Percentiles rank a stretch among this genome's conserved stretches.
These are phyloP conservation scores for Apocynum venetum DNA, from an alignment of 257 asterid species.

Conservation along the genomic window DNA sequence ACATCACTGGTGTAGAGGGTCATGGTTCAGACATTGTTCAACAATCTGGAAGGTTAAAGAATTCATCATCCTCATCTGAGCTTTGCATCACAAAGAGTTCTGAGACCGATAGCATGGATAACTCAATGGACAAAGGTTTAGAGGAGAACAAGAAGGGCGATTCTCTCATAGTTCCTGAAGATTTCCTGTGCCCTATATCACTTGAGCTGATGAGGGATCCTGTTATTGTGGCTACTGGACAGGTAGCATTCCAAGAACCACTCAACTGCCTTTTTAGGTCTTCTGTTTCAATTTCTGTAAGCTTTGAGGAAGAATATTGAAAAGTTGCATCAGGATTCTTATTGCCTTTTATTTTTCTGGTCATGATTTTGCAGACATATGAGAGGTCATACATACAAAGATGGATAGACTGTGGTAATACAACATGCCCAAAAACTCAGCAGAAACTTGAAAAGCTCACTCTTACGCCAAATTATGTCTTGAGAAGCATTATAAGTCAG, in stretches of 20 bases:
- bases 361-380: conserved; percentile 59
- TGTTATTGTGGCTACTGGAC: conserved; percentile 86
- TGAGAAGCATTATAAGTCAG: conserved; percentile 70
- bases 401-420: conserved; percentile 94
- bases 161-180: conserved; percentile 65
- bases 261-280: neutral
- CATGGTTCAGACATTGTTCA: conserved; percentile 25
- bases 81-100: conserved; percentile 29
- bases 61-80: conserved; percentile 35
- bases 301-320: neutral
- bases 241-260: conserved; percentile 23
- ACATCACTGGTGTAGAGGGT: conserved; percentile 28
- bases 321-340: neutral
- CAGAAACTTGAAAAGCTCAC: conserved; percentile 73
- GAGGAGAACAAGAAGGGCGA: conserved; percentile 62
- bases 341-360: conserved; percentile 15
- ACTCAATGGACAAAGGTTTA: conserved; percentile 29
- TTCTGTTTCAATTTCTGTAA: neutral
- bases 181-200: conserved; percentile 90
- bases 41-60: conserved; percentile 28
- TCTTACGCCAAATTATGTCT: conserved; percentile 82
- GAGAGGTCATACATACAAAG: conserved; percentile 90
- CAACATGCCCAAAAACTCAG: conserved; percentile 93
- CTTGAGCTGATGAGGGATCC: conserved; percentile 98
- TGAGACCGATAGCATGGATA: conserved; percentile 28